phyloP scores from a whole-genome alignment of 2,329 filamentous ascomycete species.

The Apiospora malaysiana region DNA sequence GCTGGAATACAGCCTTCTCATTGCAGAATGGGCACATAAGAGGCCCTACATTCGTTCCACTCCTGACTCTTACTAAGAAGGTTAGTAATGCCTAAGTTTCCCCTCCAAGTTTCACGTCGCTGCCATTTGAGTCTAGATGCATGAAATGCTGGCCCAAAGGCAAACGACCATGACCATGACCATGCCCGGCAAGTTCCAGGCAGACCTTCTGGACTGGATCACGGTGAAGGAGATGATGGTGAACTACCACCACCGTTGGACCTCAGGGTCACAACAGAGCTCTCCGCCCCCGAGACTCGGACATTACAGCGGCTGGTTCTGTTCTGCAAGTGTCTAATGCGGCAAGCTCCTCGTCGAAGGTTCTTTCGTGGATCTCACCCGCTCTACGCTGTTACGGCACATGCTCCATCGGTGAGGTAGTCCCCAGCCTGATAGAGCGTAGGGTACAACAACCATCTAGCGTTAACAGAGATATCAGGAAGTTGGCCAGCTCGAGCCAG shows the following conservation, averaged over 20 bases:
- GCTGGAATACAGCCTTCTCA: background rate
- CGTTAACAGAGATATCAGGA: background rate
- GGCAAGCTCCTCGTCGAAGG: constrained; percentile 8
- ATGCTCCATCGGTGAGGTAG: background rate
- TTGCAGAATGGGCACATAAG: background rate
- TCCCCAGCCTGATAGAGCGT: background rate
- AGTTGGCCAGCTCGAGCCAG: background rate
- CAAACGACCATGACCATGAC: background rate
- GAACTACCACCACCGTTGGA: background rate
- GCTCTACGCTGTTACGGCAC: background rate
- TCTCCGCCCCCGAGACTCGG: background rate
- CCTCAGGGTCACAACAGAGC: background rate
- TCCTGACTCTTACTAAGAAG: background rate
- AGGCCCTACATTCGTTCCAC: background rate
- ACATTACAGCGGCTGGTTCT: background rate
- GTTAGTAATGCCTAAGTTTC: background rate
- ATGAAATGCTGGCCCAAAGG: background rate
- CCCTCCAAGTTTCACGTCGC: constrained; percentile 8
- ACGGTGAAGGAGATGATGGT: background rate
- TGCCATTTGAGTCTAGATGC: background rate
- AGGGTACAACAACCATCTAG: background rate
- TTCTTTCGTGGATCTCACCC: background rate
- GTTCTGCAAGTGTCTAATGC: background rate
- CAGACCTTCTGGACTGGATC: background rate
- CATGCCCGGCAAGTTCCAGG: background rate